Conservation (phyloP, 192 early-diverging fungal genomes). For the Backusella australiensis region DNA sequence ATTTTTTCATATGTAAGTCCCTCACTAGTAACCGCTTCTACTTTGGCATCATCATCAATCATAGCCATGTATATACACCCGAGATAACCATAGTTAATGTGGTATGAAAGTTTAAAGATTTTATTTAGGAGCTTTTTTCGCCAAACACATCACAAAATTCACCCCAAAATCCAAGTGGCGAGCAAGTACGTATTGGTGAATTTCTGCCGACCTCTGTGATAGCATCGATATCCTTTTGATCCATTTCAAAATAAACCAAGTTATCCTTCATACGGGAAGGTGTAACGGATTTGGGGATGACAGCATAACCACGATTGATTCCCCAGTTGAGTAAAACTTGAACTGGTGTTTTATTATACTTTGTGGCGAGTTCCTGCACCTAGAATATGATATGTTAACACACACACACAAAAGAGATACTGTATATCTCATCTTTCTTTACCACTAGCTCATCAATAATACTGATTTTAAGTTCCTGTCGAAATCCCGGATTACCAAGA, state of each 20-base stretch:
- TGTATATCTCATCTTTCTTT: too few relatives aligned
- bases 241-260: conserved; percentile 42
- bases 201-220: conserved; percentile 23
- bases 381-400: conserved; percentile 25
- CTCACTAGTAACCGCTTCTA: too few relatives aligned
- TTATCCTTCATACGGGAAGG: conserved; percentile 54
- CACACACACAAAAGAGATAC: too few relatives aligned
- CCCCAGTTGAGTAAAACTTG: conserved; percentile 59
- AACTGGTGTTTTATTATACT: conserved; percentile 45
- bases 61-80: too few relatives aligned
- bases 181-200: conserved; percentile 12
- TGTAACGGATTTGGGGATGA: conserved; percentile 70
- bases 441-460: conserved; percentile 13
- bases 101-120: too few relatives aligned
- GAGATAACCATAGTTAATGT: too few relatives aligned
- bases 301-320: conserved; percentile 44
- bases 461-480: background rate
- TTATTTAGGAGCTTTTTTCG: background rate
- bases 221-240: conserved; percentile 23
- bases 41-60: too few relatives aligned
- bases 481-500: conserved; percentile 46
- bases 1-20: background rate
- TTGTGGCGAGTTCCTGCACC: conserved; percentile 37
- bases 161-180: background rate
- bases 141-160: background rate